Conservation (phyloP, 192 early-diverging fungal species). For the Powellomyces hirtus region DNA sequence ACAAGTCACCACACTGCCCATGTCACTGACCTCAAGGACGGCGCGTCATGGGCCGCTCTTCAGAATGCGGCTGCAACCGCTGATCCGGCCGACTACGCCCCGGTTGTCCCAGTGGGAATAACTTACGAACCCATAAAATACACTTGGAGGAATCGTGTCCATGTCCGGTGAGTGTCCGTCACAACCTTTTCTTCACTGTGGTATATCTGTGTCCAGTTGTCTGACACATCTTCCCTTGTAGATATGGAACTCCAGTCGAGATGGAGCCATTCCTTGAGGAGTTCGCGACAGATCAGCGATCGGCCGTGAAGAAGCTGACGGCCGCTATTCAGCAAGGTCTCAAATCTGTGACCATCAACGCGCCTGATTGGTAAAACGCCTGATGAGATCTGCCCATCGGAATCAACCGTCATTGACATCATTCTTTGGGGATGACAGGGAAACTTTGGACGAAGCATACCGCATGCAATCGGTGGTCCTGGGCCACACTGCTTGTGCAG, state of each 20-base stretch:
- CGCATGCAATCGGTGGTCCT: background rate
- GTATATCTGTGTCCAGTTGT: background rate
- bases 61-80: constrained; percentile 6
- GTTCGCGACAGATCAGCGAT: constrained; percentile 10
- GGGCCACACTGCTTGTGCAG: background rate
- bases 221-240: background rate
- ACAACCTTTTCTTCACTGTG: background rate
- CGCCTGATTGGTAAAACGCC: constrained; percentile 15
- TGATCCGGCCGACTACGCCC: constrained; percentile 12
- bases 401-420: background rate
- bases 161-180: constrained; percentile 17
- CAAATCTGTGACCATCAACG: constrained; percentile 10
- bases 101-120: constrained; percentile 25
- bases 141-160: constrained; percentile 9
- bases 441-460: background rate
- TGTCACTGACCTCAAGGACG: constrained; percentile 19
- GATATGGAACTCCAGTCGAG: constrained; percentile 24
- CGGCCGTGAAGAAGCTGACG: constrained; percentile 26
- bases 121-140: constrained; percentile 20
- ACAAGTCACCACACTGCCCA: constrained; percentile 25
- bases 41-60: constrained; percentile 19
- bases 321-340: background rate
- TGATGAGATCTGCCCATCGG: background rate
- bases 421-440: background rate
- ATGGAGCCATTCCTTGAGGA: constrained; percentile 13